Evolutionary conservation across 208 protist species (phyloP).

Genomic region (Kentomonas sorsogonicus): DNA sequence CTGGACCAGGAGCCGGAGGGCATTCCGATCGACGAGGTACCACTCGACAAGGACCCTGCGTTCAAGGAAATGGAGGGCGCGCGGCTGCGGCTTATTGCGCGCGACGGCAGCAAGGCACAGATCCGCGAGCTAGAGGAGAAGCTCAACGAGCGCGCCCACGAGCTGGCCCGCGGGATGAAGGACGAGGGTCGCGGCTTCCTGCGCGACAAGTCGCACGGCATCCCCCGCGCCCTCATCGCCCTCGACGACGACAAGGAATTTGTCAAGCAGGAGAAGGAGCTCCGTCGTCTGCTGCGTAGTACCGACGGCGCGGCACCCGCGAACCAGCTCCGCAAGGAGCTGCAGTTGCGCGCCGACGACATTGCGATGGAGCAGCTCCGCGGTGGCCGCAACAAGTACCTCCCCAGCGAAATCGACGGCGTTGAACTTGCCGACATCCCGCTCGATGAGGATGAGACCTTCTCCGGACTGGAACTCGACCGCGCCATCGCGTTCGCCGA

Average conservation of each 20-base stretch:
- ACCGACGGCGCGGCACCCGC: conserved; percentile 17
- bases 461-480: conserved; percentile 43
- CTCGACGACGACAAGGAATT: conserved; percentile 50
- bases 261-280: conserved; percentile 35
- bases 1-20: conserved; percentile 70
- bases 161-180: conserved; percentile 48
- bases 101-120: conserved; percentile 22
- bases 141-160: conserved; percentile 62
- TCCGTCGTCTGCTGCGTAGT: conserved; percentile 17
- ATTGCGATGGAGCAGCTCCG: conserved; percentile 40
- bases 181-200: conserved; percentile 43
- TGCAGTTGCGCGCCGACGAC: conserved; percentile 44
- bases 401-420: conserved; percentile 39
- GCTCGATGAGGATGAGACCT: conserved; percentile 46
- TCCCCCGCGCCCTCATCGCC: conserved; percentile 36
- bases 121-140: conserved; percentile 31
- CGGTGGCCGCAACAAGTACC: conserved; percentile 44
- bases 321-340: conserved; percentile 13
- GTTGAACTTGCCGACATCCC: conserved; percentile 55
- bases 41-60: conserved; percentile 40
- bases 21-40: conserved; percentile 47
- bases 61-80: conserved; percentile 44
- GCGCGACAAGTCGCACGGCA: conserved; percentile 32
- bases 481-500: conserved; percentile 54
- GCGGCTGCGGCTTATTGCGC: conserved; percentile 26